Conservation (phyloP, 2,329 filamentous ascomycete species). For the Trichoderma koningii region DNA sequence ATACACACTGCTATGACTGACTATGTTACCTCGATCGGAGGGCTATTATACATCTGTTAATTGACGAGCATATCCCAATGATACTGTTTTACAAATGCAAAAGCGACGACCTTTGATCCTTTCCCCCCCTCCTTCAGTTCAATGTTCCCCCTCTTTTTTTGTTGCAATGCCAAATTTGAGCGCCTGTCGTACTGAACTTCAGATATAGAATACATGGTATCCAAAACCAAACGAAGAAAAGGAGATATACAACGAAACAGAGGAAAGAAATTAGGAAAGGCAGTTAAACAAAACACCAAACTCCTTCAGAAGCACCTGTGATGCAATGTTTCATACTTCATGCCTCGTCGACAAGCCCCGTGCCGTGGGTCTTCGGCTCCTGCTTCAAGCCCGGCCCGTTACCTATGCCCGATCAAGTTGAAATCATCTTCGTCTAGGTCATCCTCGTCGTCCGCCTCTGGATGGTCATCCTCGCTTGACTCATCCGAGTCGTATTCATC, state of each 20-base stretch:
- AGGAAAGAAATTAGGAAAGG: background rate
- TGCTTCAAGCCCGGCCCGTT: constrained; percentile 28
- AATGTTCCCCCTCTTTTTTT: background rate
- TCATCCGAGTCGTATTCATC: constrained; percentile 50
- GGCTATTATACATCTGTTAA: constrained; percentile 17
- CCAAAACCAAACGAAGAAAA: background rate
- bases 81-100: background rate
- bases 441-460: constrained; percentile 47
- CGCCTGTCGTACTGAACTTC: constrained; percentile 3
- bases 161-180: background rate
- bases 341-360: background rate
- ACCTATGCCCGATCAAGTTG: constrained; percentile 53
- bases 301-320: background rate
- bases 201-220: background rate
- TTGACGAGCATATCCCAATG: constrained; percentile 2
- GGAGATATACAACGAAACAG: background rate
- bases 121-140: background rate
- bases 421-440: constrained; percentile 54
- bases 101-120: background rate
- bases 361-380: background rate
- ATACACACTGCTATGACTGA: background rate
- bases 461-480: constrained; percentile 51
- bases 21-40: constrained; percentile 6
- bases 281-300: background rate
- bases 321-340: constrained; percentile 6